These are phyloP conservation scores for Rhodocollybia butyracea DNA, from an alignment of 768 basidiomycete genomes.

Conservation along the genomic window DNA sequence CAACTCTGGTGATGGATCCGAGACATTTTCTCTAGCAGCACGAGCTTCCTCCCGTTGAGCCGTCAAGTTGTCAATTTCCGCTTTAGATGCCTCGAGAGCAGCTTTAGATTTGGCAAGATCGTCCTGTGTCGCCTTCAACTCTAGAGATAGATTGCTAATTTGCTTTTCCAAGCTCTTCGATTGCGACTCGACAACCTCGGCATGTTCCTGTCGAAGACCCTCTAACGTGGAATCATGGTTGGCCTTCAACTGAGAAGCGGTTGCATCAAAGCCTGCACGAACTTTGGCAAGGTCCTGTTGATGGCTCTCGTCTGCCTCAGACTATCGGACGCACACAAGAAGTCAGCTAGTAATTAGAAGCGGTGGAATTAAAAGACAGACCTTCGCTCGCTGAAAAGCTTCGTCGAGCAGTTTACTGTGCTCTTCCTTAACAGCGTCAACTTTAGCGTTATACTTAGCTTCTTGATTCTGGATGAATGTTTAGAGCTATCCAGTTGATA, in stretches of 20 bases:
- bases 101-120: slow-evolving; percentile 77
- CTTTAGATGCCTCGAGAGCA: slow-evolving; percentile 44
- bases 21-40: slow-evolving; percentile 34
- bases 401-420: slow-evolving; percentile 60
- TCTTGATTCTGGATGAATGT: slow-evolving; percentile 57
- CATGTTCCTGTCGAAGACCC: slow-evolving; percentile 62
- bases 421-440: slow-evolving; percentile 63
- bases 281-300: slow-evolving; percentile 67
- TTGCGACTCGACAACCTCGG: slow-evolving; percentile 54
- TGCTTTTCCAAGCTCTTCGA: slow-evolving; percentile 59
- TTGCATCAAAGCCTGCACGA: slow-evolving; percentile 59
- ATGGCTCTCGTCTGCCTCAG: slow-evolving; percentile 69
- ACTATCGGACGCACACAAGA: slow-evolving; percentile 32
- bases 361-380: slow-evolving; percentile 21
- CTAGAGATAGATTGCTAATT: slow-evolving; percentile 56
- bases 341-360: slow-evolving; percentile 10
- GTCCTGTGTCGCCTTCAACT: slow-evolving; percentile 82
- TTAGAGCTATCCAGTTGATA: not conserved
- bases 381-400: slow-evolving; percentile 79
- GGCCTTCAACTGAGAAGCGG: slow-evolving; percentile 65
- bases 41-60: slow-evolving; percentile 65
- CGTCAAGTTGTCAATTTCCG: slow-evolving; percentile 55
- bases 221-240: slow-evolving; percentile 62
- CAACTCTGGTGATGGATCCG: slow-evolving; percentile 15
- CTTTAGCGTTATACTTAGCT: slow-evolving; percentile 60